Evolutionary conservation across 768 basidiomycete genomes (phyloP), one percentile per base, ranked within the genome.

Genomic region (Glaciozyma martinii): DNA sequence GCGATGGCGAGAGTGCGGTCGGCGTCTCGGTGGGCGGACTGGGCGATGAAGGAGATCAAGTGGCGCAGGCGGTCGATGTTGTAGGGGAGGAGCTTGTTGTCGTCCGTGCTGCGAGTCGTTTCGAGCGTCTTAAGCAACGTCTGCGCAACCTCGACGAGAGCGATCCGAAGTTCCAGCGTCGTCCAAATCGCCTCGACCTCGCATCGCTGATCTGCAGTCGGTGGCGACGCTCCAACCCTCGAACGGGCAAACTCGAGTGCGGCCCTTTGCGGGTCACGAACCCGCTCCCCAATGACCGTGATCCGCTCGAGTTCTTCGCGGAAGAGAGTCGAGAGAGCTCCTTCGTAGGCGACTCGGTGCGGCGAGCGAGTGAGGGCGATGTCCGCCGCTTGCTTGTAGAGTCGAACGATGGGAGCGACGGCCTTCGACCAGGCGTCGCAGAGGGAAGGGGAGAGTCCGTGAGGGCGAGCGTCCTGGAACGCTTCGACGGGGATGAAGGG

Each of bases 301-400:
- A 44, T 44, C 2, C 32, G 52, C 5, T 77, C 72, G 72, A 84
- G 72, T 73, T 85, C 84, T 56, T 77, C 74, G 47, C 80, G 76
- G 61, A 81, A 81, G 6, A 86, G 75, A 62, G 75, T 80, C 0
- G 84, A 78, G 66, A 83, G 78, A 0, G 85, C 82, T 0, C 83
- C 80, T 60, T 87, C 81, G 81, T 83, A 86, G 1, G 85, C 85
- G 37, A 80, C 75, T 10, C 76, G 76, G 66, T 87, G 85, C 0
- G 85, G 80, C 16, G 82, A 81, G 8, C 83, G 82, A 40, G 13
- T 23, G 46, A n/a, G 30, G 30, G n/a, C n/a, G n/a, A 25, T 21
- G 30, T 37, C 6, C 32, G 7, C 40, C 32, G n/a, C 57, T 7
- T 4, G 42, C 12, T 50, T 21, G 47, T 37, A 49, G 47, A 50